Percentiles rank a stretch among this genome's conserved stretches.
These are phyloP conservation scores for Alternaria brassicae DNA, from an alignment of 2,329 filamentous ascomycete genomes.

Conservation along the genomic window DNA sequence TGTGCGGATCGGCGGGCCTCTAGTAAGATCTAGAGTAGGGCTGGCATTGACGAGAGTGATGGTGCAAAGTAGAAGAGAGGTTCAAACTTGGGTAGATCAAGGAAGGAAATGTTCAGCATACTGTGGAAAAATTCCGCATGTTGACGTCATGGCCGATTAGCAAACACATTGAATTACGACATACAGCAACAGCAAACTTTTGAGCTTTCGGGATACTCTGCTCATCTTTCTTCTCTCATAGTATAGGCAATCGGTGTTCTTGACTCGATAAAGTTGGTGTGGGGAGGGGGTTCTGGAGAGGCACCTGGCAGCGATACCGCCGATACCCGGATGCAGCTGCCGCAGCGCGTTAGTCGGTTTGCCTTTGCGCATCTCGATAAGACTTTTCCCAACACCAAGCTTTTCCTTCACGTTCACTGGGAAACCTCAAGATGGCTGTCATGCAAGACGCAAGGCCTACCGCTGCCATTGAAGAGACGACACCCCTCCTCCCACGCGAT, in stretches of 20 bases:
- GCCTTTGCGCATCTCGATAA: not conserved
- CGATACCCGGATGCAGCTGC: conserved; percentile 13
- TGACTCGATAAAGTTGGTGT: not conserved
- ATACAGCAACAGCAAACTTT: not conserved
- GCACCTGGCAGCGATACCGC: conserved; percentile 7
- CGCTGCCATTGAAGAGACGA: conserved; percentile 19
- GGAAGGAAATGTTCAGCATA: no score
- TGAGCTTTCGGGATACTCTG: not conserved
- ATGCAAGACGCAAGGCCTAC: not conserved
- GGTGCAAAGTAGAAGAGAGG: not conserved
- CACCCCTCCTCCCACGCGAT: conserved; percentile 23
- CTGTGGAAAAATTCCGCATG: not conserved
- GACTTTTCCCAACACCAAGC: conserved; percentile 9
- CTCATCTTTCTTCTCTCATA: not conserved
- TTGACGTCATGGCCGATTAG: not conserved
- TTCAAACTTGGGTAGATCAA: not conserved
- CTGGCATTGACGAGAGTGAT: rapidly evolving
- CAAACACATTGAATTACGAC: not conserved
- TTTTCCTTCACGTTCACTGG: not conserved
- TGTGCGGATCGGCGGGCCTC: no score
- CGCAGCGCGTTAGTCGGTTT: conserved; percentile 1
- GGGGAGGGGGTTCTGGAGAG: not conserved
- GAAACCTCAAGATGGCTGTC: conserved; percentile 13
- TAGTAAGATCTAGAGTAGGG: no score
- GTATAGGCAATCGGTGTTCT: no score